Evolutionary conservation across 441 rosid species (phyloP).

Genomic region (Croton laevigatus): DNA sequence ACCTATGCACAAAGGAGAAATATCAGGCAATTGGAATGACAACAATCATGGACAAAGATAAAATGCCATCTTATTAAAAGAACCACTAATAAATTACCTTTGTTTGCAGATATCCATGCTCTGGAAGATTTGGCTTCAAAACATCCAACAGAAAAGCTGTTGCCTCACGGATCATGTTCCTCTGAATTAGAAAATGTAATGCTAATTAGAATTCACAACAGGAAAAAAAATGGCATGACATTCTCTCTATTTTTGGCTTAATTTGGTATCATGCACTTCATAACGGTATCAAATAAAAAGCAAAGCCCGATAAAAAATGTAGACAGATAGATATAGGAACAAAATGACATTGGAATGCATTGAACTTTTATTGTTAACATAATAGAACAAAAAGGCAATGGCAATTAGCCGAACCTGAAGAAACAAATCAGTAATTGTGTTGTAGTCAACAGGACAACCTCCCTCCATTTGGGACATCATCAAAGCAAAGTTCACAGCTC

Average conservation of each 20-base stretch:
- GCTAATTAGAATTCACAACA: not conserved
- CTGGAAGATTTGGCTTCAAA: slow-evolving; percentile 95
- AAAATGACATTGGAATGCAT: not conserved
- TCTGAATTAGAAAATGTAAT: slow-evolving; percentile 36
- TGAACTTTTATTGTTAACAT: not conserved
- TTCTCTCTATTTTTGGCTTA: no score
- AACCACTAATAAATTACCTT: slow-evolving; percentile 49
- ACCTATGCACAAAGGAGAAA: slow-evolving; percentile 47
- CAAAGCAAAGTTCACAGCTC: slow-evolving; percentile 97
- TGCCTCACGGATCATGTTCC: slow-evolving; percentile 97
- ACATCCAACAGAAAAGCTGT: slow-evolving; percentile 99
- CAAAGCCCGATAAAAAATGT: not conserved
- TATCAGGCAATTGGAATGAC: slow-evolving; percentile 18
- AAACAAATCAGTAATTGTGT: slow-evolving; percentile 97
- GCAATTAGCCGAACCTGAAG: slow-evolving; percentile 68
- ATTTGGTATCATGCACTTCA: not conserved
- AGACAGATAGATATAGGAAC: not conserved
- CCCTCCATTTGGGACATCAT: slow-evolving; percentile 99
- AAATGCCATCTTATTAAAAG: not conserved
- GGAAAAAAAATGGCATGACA: not conserved
- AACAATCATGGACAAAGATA: not conserved
- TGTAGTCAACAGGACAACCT: slow-evolving; percentile 97
- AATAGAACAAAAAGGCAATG: not conserved
- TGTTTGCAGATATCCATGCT: slow-evolving; percentile 90
- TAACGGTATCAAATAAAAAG: not conserved